Evolutionary conservation across 2,329 filamentous ascomycete genomes (phyloP).

Genomic region (Monosporascus cannonballus): DNA sequence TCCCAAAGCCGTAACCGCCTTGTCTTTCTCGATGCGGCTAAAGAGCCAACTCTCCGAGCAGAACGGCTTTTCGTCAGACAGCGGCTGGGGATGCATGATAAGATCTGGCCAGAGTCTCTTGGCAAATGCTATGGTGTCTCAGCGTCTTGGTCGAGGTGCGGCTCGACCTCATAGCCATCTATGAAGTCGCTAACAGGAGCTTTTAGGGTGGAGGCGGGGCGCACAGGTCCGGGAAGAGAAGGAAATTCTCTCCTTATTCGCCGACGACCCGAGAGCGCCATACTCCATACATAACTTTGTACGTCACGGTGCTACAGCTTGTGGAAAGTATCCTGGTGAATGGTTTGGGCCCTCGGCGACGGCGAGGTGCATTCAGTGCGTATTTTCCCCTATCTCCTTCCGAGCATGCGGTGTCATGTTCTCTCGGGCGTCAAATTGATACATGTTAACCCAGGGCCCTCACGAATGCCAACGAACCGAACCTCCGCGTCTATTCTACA

Average conservation of each 20-base stretch:
- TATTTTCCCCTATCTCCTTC: conserved; percentile 5
- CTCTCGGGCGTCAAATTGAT: background rate
- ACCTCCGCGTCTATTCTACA: conserved; percentile 78
- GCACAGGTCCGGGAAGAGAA: conserved; percentile 55
- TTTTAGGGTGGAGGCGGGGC: conserved; percentile 67
- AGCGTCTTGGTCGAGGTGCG: conserved; percentile 73
- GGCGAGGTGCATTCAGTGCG: conserved; percentile 87
- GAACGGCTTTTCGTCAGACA: conserved; percentile 82
- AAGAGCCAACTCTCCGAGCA: conserved; percentile 75
- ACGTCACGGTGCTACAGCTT: conserved; percentile 74
- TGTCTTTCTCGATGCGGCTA: conserved; percentile 81
- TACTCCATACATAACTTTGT: conserved; percentile 97
- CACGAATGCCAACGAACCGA: conserved; percentile 57
- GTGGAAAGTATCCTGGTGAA: conserved; percentile 91
- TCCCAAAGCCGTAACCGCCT: conserved; percentile 59
- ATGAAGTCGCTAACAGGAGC: conserved; percentile 11
- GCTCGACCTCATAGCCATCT: background rate
- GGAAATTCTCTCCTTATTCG: conserved; percentile 72
- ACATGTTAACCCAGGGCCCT: conserved; percentile 54
- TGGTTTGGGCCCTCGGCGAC: conserved; percentile 99
- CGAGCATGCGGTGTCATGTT: background rate
- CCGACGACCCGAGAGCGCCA: conserved; percentile 77
- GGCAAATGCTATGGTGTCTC: conserved; percentile 72
- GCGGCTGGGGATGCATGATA: conserved; percentile 99
- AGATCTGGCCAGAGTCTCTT: conserved; percentile 88